Evolutionary conservation across 2,329 filamentous ascomycete genomes (phyloP), one percentile per base, ranked within the genome.

Genomic region (Neonectria ditissima): DNA sequence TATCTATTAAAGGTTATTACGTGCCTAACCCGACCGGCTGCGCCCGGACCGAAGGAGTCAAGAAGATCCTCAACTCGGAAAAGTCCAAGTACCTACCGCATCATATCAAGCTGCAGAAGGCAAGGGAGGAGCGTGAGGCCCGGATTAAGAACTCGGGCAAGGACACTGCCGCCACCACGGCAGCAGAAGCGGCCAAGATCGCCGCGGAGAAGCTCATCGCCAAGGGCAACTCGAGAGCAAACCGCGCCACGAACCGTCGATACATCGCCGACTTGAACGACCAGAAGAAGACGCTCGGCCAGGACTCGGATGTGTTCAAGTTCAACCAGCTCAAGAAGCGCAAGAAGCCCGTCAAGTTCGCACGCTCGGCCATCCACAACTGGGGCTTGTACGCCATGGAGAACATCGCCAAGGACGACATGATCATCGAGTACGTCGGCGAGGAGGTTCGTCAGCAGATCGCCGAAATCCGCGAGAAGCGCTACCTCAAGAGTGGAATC

Each of bases 291-390:
- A 91, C 90, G 13, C 86, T 93, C 20, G 91, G 91, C 56, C 88
- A 89, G 66, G 94, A 97, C 70, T 93, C 94, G 58, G 95, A 97
- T 73, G 93, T 96, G 30, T 88, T 99, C 74, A 92, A 95, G 62
- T 99, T 99, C 86, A 99, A 99, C 80, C 96, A 98, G 82, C 89
- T 99, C 62, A 97, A 98, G 86, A 99, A 98, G 82, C 92, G 96
- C 65, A 99, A 98, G 89, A 99, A 99, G 84, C 94, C 95, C 1
- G 96, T 99, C 78, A 96, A 97, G 77, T 99, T 99, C 80, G 96
- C 95, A 61, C 89, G 96, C 47, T 99, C 96, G 55, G 96, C 96
- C 48, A 99, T 99, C 73, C 96, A 99, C 81, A 98, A 97, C 74
- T 99, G 96, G 96, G 96, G 96, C 28, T 82, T 99, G 28, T 99